A percentile compares a stretch with the other conserved stretches of the same genome.
Conservation (phyloP, 2,329 filamentous ascomycete species). For the Colletotrichum sp. region DNA sequence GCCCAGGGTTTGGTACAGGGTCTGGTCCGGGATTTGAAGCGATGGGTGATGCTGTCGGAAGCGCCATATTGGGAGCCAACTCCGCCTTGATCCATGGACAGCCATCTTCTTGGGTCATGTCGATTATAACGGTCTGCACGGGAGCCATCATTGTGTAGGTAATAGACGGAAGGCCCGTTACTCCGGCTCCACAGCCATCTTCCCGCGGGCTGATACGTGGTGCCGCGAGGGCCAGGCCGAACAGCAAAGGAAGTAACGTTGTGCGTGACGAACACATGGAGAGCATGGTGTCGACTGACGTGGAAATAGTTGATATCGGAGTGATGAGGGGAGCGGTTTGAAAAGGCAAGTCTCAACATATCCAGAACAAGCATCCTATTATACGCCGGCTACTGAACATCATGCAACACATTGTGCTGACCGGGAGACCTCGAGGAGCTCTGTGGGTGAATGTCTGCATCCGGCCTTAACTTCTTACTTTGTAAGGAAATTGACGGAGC, state of each 20-base stretch:
- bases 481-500: neutral
- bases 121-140: neutral
- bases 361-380: neutral
- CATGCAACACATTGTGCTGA: neutral
- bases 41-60: neutral
- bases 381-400: neutral
- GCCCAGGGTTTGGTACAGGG: neutral
- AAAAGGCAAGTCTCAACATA: neutral
- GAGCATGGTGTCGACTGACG: neutral
- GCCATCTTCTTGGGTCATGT: neutral
- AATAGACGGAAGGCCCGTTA: neutral
- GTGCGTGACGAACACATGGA: neutral
- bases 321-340: neutral
- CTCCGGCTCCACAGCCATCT: neutral
- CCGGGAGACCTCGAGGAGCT: neutral
- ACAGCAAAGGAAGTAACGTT: neutral
- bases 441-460: neutral
- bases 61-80: neutral
- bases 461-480: neutral
- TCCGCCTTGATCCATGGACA: neutral
- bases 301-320: neutral
- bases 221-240: neutral
- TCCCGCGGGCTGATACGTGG: neutral
- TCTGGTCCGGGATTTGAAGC: neutral
- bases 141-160: neutral